Conservation (phyloP, 352 stramenopile species). For the Phytophthora tubulina region DNA sequence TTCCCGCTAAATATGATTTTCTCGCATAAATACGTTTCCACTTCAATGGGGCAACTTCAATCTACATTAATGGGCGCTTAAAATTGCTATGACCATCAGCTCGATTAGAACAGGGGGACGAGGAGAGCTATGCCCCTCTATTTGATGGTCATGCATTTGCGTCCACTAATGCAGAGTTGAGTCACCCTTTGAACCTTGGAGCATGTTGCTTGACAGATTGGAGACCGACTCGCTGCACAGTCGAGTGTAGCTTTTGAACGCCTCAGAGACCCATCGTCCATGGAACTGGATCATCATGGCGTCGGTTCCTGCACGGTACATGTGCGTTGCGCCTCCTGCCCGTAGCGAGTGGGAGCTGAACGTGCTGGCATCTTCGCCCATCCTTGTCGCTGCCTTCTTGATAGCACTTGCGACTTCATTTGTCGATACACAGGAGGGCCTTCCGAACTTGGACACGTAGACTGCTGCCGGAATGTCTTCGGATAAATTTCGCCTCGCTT, state of each 20-base stretch:
- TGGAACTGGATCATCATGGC: slow-evolving; percentile 27
- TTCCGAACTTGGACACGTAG: not conserved
- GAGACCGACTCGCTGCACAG: slow-evolving; percentile 10
- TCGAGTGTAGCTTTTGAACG: slow-evolving; percentile 34
- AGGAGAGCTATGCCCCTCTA: too few relatives aligned
- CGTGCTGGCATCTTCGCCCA: not conserved
- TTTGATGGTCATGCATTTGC: too few relatives aligned
- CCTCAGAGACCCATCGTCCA: slow-evolving; percentile 17
- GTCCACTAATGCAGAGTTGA: slow-evolving; percentile 1
- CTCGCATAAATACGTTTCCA: too few relatives aligned
- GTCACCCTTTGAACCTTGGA: not conserved
- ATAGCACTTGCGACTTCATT: not conserved
- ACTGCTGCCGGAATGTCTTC: not conserved
- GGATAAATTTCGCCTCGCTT: not conserved
- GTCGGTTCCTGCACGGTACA: slow-evolving; percentile 14
- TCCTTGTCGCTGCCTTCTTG: not conserved
- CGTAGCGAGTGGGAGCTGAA: slow-evolving; percentile 23
- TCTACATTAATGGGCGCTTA: too few relatives aligned
- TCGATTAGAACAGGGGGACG: too few relatives aligned
- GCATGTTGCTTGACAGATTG: not conserved
- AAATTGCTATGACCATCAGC: too few relatives aligned
- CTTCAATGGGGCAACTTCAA: too few relatives aligned
- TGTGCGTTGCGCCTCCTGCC: slow-evolving; percentile 18
- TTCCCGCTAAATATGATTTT: too few relatives aligned
- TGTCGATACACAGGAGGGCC: not conserved